Conservation (phyloP, 192 early-diverging fungal genomes). For the Allomyces macrogynus region DNA sequence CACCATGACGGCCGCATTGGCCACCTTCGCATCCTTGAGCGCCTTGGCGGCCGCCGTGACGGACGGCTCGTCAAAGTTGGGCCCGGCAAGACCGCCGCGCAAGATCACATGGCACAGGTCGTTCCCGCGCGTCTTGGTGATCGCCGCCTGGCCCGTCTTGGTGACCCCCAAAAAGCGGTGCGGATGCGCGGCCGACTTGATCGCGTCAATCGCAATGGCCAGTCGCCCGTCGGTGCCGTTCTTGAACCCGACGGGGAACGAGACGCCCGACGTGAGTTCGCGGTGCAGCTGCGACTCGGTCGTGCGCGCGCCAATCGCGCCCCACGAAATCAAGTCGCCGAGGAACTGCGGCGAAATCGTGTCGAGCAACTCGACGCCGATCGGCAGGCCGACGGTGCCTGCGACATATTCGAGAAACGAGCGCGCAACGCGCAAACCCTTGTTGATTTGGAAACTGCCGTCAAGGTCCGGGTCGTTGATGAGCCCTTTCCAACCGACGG, state of each 20-base stretch:
- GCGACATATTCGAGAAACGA: conserved; percentile 39
- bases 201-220: conserved; percentile 74
- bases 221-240: conserved; percentile 48
- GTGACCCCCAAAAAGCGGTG: conserved; percentile 73
- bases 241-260: conserved; percentile 62
- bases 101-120: conserved; percentile 82
- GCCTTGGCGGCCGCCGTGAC: conserved; percentile 34
- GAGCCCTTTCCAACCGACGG: conserved; percentile 88
- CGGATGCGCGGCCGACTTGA: conserved; percentile 55
- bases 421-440: conserved; percentile 58
- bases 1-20: conserved; percentile 60
- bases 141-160: conserved; percentile 63
- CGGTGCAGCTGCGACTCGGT: conserved; percentile 69
- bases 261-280: conserved; percentile 62
- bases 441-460: conserved; percentile 51
- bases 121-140: conserved; percentile 76
- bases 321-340: conserved; percentile 56
- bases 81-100: conserved; percentile 63
- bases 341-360: conserved; percentile 67
- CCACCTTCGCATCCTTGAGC: conserved; percentile 36
- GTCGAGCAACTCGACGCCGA: conserved; percentile 56
- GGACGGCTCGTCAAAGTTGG: conserved; percentile 70
- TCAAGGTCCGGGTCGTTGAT: conserved; percentile 31
- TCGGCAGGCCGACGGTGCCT: conserved; percentile 48
- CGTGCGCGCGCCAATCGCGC: conserved; percentile 62